phyloP scores from a whole-genome alignment of 495 filamentous ascomycete genomes.

The Lineolata rhizophorae region DNA sequence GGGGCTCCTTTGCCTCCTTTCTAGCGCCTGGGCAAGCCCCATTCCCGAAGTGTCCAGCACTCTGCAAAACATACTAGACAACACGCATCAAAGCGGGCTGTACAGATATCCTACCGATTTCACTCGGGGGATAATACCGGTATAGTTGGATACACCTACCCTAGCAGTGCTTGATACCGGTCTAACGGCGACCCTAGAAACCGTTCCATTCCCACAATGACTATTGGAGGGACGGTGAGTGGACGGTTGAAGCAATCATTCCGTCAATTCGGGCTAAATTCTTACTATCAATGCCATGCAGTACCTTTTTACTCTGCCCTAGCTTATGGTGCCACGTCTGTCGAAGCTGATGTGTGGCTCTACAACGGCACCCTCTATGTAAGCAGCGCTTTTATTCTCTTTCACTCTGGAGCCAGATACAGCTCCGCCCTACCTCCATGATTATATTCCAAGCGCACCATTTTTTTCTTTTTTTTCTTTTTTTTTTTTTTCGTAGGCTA shows the following conservation, averaged over 20 bases:
- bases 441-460: background rate
- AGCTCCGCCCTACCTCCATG: background rate
- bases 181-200: conserved; percentile 16
- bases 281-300: too few species aligned
- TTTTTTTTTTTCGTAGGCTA: too few species aligned
- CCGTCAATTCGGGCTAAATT: too few species aligned
- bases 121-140: conserved; percentile 18
- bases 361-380: conserved; percentile 19
- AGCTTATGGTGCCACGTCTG: conserved; percentile 14
- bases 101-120: conserved; percentile 20
- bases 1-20: too few species aligned
- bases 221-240: conserved; percentile 23
- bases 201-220: conserved; percentile 20
- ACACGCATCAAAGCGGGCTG: conserved; percentile 12
- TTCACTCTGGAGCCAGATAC: background rate
- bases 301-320: conserved; percentile 18
- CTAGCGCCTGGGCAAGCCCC: too few species aligned
- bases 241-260: too few species aligned
- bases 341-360: conserved; percentile 22
- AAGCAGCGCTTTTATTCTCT: conserved; percentile 2
- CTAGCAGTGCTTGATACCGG: background rate
- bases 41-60: too few species aligned
- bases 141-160: conserved; percentile 2
- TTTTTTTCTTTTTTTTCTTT: conserved; percentile 1
- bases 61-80: conserved; percentile 17